These are phyloP conservation scores for Neonectria magnoliae DNA, from an alignment of 2,329 filamentous ascomycete species.

Conservation along the genomic window DNA sequence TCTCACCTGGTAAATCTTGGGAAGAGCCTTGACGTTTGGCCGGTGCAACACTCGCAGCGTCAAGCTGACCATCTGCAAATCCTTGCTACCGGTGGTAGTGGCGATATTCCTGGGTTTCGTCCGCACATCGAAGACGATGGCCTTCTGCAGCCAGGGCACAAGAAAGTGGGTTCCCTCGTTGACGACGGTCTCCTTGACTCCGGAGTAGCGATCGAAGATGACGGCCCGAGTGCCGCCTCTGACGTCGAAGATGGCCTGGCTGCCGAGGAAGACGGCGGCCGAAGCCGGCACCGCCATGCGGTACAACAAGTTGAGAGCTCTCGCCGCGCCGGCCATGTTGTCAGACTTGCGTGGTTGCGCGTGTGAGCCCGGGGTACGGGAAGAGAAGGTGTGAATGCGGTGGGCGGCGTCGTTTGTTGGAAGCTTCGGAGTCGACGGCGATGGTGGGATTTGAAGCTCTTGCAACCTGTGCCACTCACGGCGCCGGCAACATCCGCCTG, in stretches of 20 bases:
- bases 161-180: conserved; percentile 98
- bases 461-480: conserved; percentile 34
- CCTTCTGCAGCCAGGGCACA: conserved; percentile 93
- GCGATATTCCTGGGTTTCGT: conserved; percentile 98
- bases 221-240: conserved; percentile 93
- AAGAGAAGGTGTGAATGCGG: conserved; percentile 8
- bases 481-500: conserved; percentile 34
- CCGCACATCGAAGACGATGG: conserved; percentile 95
- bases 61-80: conserved; percentile 99
- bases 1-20: conserved; percentile 96
- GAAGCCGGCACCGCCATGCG: conserved; percentile 78
- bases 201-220: conserved; percentile 94
- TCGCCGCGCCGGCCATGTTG: conserved; percentile 65
- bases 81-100: conserved; percentile 97
- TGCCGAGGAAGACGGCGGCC: conserved; percentile 72
- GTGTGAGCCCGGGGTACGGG: conserved; percentile 9
- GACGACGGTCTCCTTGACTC: conserved; percentile 91
- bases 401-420: conserved; percentile 31
- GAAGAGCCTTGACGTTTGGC: conserved; percentile 90
- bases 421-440: conserved; percentile 42
- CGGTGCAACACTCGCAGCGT: conserved; percentile 94
- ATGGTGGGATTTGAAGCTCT: conserved; percentile 42
- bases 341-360: neutral
- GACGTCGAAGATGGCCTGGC: conserved; percentile 94
- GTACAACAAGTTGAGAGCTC: conserved; percentile 70